Evolutionary conservation across 306 rosid species (phyloP).

Genomic region (Rosa rugosa): DNA sequence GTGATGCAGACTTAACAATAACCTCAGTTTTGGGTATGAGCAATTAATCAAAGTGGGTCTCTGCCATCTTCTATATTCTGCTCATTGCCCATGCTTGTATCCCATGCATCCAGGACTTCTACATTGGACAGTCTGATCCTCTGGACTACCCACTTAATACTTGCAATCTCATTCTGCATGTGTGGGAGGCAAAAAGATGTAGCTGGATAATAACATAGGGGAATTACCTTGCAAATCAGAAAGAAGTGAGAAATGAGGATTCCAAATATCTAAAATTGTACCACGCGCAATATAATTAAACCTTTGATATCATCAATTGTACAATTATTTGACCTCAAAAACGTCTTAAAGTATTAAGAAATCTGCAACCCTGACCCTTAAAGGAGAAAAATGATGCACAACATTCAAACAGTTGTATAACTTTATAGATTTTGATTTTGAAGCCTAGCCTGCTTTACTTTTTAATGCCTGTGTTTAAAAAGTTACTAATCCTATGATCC

Average conservation of each 20-base stretch:
- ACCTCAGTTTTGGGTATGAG: neutral
- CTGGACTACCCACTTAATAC: neutral
- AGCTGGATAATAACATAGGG: neutral
- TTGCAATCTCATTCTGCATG: neutral
- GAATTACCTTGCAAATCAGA: neutral
- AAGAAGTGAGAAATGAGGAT: neutral
- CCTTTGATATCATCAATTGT: neutral
- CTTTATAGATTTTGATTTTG: too few species aligned
- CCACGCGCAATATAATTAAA: neutral
- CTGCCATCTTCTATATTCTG: neutral
- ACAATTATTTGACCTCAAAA: neutral
- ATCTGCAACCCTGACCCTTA: too few species aligned
- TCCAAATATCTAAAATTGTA: neutral
- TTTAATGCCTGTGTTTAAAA: too few species aligned
- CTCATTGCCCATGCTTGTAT: neutral
- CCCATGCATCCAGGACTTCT: slow-evolving; percentile 1
- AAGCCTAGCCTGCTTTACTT: too few species aligned
- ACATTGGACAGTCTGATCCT: neutral
- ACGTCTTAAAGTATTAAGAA: too few species aligned
- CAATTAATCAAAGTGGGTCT: slow-evolving; percentile 9
- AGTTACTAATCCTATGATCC: too few species aligned
- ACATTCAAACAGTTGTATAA: neutral
- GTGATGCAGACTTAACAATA: neutral
- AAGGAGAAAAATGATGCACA: neutral
- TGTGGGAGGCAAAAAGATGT: neutral